Base-by-base conservation (phyloP, 371 early-diverging fungal species). In the Sporodiniella umbellata region DNA sequence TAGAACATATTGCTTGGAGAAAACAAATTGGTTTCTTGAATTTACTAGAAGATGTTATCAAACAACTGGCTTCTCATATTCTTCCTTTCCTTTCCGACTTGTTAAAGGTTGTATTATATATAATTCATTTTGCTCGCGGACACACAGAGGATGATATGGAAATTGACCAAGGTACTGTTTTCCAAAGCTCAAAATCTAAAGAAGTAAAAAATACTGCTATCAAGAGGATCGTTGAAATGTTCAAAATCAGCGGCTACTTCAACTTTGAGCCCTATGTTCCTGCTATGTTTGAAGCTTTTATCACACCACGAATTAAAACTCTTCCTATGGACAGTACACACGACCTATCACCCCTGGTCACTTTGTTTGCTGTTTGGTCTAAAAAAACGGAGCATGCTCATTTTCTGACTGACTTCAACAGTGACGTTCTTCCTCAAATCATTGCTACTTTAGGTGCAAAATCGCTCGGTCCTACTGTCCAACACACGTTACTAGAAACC, bases 261-360 rank as follows among this genome's bases (percentile, higher is more conserved):
- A 78, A 91, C 57, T 95, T 90, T 60, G 45, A 58, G 5, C 82
- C 88, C 1, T 95, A 88, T 57, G 62, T 94, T 8, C 75, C 79
- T 4, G 75, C 80, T 38, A 84, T 97, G 62, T 95, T 84, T 57
- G 55, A 67, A 11, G 62, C 80, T 0, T 83, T 86, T 40, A 75
- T 98, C 25, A 63, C 76, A 14, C 75, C 86, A 14, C 85, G 93
- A 19, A 53, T 98, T n/a, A 65, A 74, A 17, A 79, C 68, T 6
- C 64, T 97, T 22, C 79, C 80, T 15, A 59, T 64, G 7, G 97
- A 97, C 55, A 90, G 88, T 58, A 86, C 93, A 1, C 95, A 96
- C 60, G 80, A 86, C 33, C 78, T 92, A 1, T 87, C 92, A 1
- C 79, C 89, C 0, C 63, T 95, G 7, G 62, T 94, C 66, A 81